Base-by-base conservation (phyloP, 768 basidiomycete genomes). In the Pisolithus orientalis region DNA sequence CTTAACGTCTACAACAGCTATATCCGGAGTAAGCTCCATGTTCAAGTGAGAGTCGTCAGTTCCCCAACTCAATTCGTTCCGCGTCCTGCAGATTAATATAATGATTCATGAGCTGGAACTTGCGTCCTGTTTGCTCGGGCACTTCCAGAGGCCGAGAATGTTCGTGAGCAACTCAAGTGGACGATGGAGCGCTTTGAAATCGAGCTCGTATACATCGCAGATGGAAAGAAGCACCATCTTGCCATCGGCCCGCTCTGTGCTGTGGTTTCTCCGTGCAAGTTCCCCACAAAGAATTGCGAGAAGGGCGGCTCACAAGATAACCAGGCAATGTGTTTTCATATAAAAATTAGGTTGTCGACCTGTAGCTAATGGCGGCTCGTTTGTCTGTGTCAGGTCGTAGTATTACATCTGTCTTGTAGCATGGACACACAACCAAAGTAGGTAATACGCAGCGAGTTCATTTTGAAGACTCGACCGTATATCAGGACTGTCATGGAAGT, bases 221-320 rank as follows among this genome's bases (percentile, higher is more conserved):
- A 93, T 58, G 80, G 87, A 59, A 77, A 75, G 62, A 88, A 85
- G 63, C 79, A 87, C 57, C 87, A 81, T 66, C 56, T 72, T 50
- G 85, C 85, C 58, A 84, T 98, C 81, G 92, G 27, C 84, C 84
- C 68, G 87, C 87, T 0, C 75, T 98, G 21, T 87, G 90, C 5
- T 88, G 86, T 59, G 96, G 94, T 1, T 99, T 90, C 78, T 99
- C 97, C 72, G 97, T 96, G 95, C 95, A 97, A 65, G 83, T 92
- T 11, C 95, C 94, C 7, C 93, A 96, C 68, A 90, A 90, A 66
- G 93, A 94, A 64, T 90, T 90, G 91, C 4, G 90, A 92, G 65
- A 94, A 91, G 68, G 82, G 85, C 2, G 79, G 77, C 51, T 98
- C 95, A 53, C 97, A 97, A 72, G 95, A 99, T 66, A 89, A 94